phyloP scores from a whole-genome alignment of 371 early-diverging fungal genomes.

The Saksenaea oblongispora region DNA sequence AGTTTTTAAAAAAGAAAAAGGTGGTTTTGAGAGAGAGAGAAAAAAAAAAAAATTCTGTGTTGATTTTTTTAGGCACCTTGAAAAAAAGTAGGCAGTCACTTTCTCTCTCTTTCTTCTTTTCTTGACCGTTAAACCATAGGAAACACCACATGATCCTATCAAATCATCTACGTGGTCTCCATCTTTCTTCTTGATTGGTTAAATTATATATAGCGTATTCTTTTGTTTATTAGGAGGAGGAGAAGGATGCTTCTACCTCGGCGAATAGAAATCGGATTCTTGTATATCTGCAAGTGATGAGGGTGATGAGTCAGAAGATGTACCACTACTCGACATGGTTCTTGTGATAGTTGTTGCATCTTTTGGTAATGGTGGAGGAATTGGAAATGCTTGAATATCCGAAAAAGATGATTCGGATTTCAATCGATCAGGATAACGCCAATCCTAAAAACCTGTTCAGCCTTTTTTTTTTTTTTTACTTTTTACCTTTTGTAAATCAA shows the following conservation, averaged over 20 bases:
- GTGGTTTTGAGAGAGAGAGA: neutral
- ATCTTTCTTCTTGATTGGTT: no score
- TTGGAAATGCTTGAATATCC: slow-evolving; percentile 37
- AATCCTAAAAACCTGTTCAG: slow-evolving; percentile 11
- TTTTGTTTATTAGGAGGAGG: no score
- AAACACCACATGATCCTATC: neutral
- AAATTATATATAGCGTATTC: no score
- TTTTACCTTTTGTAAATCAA: slow-evolving; percentile 45
- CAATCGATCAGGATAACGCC: slow-evolving; percentile 22
- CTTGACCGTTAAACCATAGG: no score
- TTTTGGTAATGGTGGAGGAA: slow-evolving; percentile 25
- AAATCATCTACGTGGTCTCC: neutral
- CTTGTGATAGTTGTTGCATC: neutral
- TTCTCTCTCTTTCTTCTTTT: neutral
- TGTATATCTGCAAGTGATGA: neutral
- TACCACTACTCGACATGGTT: neutral
- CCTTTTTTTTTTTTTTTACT: neutral
- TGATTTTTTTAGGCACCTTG: neutral
- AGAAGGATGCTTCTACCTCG: no score
- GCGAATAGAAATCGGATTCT: neutral
- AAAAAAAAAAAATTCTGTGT: slow-evolving; percentile 8
- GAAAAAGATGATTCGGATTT: slow-evolving; percentile 28
- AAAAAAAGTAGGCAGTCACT: slow-evolving; percentile 1
- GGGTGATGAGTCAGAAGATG: slow-evolving; percentile 5
- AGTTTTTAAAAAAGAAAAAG: slow-evolving; percentile 8